phyloP scores from a whole-genome alignment of 805 yeast genomes.

The Blastobotrys parvus region DNA sequence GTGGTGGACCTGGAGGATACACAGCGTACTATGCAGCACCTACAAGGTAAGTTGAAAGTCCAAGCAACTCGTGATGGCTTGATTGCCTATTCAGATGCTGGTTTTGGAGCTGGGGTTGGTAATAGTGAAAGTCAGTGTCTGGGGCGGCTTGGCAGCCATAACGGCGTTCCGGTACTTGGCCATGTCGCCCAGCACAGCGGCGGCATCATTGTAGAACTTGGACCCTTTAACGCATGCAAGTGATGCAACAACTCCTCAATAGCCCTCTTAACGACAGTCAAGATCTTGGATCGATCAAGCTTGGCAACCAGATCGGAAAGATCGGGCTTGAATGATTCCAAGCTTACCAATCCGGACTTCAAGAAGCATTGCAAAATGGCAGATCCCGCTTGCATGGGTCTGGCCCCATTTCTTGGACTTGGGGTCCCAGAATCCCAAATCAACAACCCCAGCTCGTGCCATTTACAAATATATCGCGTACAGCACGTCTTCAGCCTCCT shows the following conservation, averaged over 20 bases:
- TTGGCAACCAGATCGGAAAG: conserved; percentile 53
- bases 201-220: conserved; percentile 54
- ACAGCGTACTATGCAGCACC: no score
- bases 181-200: conserved; percentile 50
- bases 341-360: conserved; percentile 54
- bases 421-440: conserved; percentile 85
- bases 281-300: conserved; percentile 55
- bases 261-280: conserved; percentile 61
- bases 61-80: no score
- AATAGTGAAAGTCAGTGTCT: conserved; percentile 30
- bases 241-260: conserved; percentile 62
- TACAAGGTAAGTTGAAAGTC: no score
- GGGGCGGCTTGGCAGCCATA: conserved; percentile 64
- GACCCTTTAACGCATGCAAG: conserved; percentile 60
- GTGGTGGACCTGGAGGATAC: no score
- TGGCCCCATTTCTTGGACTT: conserved; percentile 80
- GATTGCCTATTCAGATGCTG: no score
- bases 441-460: conserved; percentile 83
- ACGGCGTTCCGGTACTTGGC: conserved; percentile 61
- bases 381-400: conserved; percentile 89
- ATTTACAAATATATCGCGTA: conserved; percentile 65
- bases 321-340: conserved; percentile 40
- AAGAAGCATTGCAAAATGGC: conserved; percentile 72
- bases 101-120: no score
- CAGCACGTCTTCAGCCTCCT: conserved; percentile 53